Evolutionary conservation across 805 yeast genomes (phyloP).

Genomic region (Candida ulmi): DNA sequence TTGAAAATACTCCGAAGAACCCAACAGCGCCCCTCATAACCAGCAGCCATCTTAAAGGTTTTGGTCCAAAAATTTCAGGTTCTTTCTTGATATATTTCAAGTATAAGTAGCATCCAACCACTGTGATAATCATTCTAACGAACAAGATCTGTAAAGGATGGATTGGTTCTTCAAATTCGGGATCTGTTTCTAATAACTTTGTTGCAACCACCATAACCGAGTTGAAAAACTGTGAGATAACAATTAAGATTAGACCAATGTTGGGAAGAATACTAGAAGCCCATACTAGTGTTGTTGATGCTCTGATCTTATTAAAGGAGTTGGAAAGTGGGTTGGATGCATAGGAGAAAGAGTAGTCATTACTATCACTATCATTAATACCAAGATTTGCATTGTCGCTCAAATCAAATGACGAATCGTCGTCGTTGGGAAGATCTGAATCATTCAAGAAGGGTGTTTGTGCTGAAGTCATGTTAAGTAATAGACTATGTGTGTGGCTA

Average conservation of each 20-base stretch:
- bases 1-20: conserved; percentile 72
- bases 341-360: neutral
- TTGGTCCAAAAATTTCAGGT: conserved; percentile 68
- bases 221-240: conserved; percentile 67
- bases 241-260: conserved; percentile 50
- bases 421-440: neutral
- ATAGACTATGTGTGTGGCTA: no score
- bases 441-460: neutral
- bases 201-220: conserved; percentile 73
- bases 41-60: conserved; percentile 46
- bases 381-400: neutral
- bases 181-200: conserved; percentile 65
- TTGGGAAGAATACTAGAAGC: conserved; percentile 14
- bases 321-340: neutral
- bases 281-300: conserved; percentile 1
- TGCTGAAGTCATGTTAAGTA: neutral
- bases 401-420: neutral
- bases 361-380: neutral
- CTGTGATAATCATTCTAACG: conserved; percentile 72
- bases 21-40: conserved; percentile 67
- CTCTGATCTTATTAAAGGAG: conserved; percentile 1
- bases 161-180: conserved; percentile 51
- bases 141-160: conserved; percentile 77
- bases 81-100: conserved; percentile 48
- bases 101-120: conserved; percentile 48